These are phyloP conservation scores for Rhizopus arrhizus DNA, from an alignment of 371 early-diverging fungal species.

Conservation along the genomic window DNA sequence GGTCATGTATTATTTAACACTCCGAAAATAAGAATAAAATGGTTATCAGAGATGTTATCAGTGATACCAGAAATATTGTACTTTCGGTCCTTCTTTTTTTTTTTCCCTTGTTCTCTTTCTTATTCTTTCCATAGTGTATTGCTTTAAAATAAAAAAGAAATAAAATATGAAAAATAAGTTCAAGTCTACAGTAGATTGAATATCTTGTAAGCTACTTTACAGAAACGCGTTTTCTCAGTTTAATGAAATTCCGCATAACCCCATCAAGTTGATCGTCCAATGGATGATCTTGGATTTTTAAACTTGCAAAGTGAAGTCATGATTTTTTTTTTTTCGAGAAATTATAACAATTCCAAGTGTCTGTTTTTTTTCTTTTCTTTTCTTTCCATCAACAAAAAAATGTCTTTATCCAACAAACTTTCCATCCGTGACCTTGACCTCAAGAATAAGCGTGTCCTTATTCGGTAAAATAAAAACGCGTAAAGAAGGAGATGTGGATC, in stretches of 20 bases:
- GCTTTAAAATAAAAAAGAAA: background rate
- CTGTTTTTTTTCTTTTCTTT: slow-evolving; percentile 4
- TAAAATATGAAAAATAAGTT: background rate
- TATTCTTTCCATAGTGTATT: background rate
- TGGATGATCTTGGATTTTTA: background rate
- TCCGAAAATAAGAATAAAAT: background rate
- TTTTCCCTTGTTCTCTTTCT: background rate
- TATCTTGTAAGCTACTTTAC: background rate
- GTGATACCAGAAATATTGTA: background rate
- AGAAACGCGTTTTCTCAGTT: background rate
- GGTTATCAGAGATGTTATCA: background rate
- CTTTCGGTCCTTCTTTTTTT: background rate
- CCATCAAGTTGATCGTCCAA: background rate
- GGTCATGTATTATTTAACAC: background rate
- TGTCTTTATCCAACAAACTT: slow-evolving; percentile 75
- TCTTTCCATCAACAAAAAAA: slow-evolving; percentile 9
- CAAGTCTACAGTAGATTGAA: background rate
- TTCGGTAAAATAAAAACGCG: slow-evolving; percentile 68
- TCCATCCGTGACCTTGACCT: slow-evolving; percentile 86
- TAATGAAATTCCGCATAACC: background rate
- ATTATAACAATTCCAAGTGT: background rate
- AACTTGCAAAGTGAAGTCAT: background rate
- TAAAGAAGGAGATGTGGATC: background rate
- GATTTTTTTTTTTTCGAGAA: background rate
- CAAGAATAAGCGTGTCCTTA: slow-evolving; percentile 88